Base-by-base conservation (phyloP, 169 alveolate genomes). In the Plasmodium billcollinsi region DNA sequence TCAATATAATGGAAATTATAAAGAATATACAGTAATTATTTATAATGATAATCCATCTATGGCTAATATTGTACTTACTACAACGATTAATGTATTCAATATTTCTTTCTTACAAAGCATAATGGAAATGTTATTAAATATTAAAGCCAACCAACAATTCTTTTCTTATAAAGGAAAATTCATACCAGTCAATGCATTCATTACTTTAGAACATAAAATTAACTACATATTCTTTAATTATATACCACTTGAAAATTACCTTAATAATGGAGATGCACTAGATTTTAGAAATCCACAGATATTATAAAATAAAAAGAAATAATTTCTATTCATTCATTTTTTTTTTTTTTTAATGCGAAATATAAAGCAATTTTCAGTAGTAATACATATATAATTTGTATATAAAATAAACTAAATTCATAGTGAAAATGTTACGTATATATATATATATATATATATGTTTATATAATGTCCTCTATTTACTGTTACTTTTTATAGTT, bases 21-120 rank as follows among this genome's bases (percentile, higher is more conserved):
- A 83, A 50, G 83, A 54, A 58, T 83, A 83, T 63, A 69, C 12
- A 18, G 20, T 83, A 83, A 61, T 83, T 29, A 67, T 83, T 29
- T 83, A 83, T 62, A 83, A 56, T 69, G 83, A 83, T 83, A 83
- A 83, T 67, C 91, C 91, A 8, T 47, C 80, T 49, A 83, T 83
- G 80, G 15, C 91, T 0, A 83, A 83, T 54, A 69, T 83, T 21
- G 20, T 83, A 14, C 26, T 83, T 58, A 67, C 12, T n/a, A 83
- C 91, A 26, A 54, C 91, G 18, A n/a, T 83, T 24, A 83, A 83
- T 39, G 80, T 83, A 54, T n/a, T 83, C 12, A 83, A 83, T 69
- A 15, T 83, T 69, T 50, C 91, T 49, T 69, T 83, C n/a, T 58
- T 83, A 50, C 73, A 69, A 59, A 67, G 91, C 29, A 20, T 83